phyloP scores from a whole-genome alignment of 345 rosid species.

The Eucalyptus tenuipes region DNA sequence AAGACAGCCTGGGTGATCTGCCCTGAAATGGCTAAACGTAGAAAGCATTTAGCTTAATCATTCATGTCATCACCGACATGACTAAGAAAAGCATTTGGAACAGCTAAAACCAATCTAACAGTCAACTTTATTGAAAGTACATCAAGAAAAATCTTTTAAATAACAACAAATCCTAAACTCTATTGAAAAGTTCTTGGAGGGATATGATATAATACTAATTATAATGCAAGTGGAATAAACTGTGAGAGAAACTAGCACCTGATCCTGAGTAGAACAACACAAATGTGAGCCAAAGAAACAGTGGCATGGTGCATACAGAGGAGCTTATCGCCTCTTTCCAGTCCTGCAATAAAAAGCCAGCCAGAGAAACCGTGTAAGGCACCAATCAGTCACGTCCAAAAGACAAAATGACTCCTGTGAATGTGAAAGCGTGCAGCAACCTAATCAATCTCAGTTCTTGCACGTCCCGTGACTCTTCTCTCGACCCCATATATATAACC shows the following conservation, averaged over 20 bases:
- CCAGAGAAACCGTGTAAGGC: not conserved
- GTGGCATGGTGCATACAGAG: not conserved
- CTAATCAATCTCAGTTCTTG: not conserved
- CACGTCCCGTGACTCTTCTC: not conserved
- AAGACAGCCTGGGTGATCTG: not conserved
- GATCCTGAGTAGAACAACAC: not conserved
- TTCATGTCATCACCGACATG: not conserved
- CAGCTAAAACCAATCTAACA: not conserved
- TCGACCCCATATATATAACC: slow-evolving; percentile 2
- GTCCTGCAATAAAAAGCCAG: not conserved
- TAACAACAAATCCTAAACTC: not conserved
- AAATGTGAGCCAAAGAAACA: not conserved
- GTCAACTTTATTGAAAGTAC: not conserved
- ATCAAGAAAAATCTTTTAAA: not conserved
- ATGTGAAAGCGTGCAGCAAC: not conserved
- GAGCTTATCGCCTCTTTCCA: not conserved
- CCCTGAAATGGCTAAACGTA: not conserved
- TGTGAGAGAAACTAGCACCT: not conserved
- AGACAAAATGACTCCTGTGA: not conserved
- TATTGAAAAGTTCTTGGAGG: not conserved
- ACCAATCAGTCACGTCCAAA: not conserved
- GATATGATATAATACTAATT: not conserved
- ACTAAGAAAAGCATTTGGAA: not conserved
- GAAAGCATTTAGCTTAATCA: not conserved
- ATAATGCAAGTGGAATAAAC: not conserved